phyloP scores from a whole-genome alignment of 371 early-diverging fungal genomes.

The Circinella umbellata region DNA sequence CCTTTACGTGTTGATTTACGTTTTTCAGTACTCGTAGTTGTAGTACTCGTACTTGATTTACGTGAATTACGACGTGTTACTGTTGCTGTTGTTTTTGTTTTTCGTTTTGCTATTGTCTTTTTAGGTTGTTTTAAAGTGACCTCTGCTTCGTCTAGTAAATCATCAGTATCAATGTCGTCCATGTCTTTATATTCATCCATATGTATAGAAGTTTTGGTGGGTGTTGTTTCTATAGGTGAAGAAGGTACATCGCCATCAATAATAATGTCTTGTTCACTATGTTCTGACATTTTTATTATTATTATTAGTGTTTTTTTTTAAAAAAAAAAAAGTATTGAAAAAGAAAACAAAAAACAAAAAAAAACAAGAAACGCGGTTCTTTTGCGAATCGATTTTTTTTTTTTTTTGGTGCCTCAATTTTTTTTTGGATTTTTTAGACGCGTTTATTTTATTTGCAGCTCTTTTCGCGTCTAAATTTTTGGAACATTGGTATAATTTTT shows the following conservation, averaged over 20 bases:
- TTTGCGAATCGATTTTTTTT: too few species aligned
- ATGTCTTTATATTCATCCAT: constrained; percentile 21
- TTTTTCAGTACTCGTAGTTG: background rate
- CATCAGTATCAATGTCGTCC: constrained; percentile 34
- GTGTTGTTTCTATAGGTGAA: background rate
- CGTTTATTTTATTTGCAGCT: too few species aligned
- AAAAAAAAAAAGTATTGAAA: too few species aligned
- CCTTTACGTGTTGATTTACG: constrained; percentile 3
- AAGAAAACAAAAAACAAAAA: too few species aligned
- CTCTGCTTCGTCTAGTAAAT: constrained; percentile 31
- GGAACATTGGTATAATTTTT: too few species aligned
- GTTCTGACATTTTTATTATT: constrained; percentile 17
- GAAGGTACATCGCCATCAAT: constrained; percentile 16
- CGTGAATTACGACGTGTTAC: constrained; percentile 3
- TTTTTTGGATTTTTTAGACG: too few species aligned
- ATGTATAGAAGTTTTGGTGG: background rate
- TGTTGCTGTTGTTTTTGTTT: constrained; percentile 7
- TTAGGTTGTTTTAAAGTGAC: constrained; percentile 10
- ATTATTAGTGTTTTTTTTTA: background rate
- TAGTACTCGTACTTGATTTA: constrained; percentile 11
- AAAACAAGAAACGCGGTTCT: too few species aligned
- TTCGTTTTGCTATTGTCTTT: constrained; percentile 10
- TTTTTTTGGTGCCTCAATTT: too few species aligned
- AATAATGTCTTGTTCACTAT: constrained; percentile 23
- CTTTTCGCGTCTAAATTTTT: too few species aligned